phyloP scores from a whole-genome alignment of 805 yeast species.

The Candida silvicultrix region DNA sequence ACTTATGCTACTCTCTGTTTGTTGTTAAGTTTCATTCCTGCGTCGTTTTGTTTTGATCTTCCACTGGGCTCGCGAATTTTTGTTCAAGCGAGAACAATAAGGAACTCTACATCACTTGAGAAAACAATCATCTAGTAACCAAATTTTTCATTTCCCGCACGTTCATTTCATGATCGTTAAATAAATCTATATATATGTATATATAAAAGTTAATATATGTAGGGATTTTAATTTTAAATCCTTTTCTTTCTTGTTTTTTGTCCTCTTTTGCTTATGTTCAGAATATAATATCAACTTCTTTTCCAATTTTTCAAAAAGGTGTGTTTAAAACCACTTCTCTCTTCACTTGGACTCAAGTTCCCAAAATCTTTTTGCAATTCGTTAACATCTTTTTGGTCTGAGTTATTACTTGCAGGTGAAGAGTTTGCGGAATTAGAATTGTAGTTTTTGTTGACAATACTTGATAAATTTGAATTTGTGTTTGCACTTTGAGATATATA shows the following conservation, averaged over 20 bases:
- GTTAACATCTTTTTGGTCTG: conserved; percentile 2
- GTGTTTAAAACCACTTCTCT: conserved; percentile 9
- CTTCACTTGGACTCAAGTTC: conserved; percentile 6
- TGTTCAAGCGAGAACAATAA: too few relatives aligned
- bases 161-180: background rate
- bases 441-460: conserved; percentile 1
- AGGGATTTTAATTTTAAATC: background rate
- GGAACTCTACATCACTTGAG: too few relatives aligned
- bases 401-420: background rate
- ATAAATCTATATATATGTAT: background rate
- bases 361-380: conserved; percentile 16
- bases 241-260: background rate
- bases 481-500: conserved; percentile 22
- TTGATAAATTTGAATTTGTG: conserved; percentile 4
- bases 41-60: background rate
- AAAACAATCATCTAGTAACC: too few relatives aligned
- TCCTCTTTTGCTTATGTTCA: background rate
- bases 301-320: conserved; percentile 19
- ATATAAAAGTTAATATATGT: background rate
- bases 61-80: too few relatives aligned
- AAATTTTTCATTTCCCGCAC: background rate
- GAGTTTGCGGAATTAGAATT: background rate
- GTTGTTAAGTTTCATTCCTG: background rate
- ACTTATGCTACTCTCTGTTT: background rate
- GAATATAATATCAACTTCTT: conserved; percentile 5